phyloP scores from a whole-genome alignment of 2,329 filamentous ascomycete species.

The Incumbomyces delicatus region DNA sequence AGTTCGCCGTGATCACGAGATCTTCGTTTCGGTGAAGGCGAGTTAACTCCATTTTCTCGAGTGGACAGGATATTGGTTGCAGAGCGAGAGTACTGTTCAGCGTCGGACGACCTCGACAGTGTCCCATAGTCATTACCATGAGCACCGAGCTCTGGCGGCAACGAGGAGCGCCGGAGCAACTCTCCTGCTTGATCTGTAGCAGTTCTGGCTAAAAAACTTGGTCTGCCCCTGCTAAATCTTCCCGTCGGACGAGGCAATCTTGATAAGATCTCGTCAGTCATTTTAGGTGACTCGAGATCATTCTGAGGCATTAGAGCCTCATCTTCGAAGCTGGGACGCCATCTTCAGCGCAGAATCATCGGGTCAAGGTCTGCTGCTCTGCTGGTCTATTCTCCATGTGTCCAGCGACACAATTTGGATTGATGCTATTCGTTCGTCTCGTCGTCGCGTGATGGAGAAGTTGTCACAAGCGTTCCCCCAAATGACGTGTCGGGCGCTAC shows the following conservation, averaged over 20 bases:
- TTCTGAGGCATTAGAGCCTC: neutral
- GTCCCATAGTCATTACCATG: neutral
- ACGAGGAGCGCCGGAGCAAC: constrained; percentile 31
- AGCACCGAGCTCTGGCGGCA: constrained; percentile 7
- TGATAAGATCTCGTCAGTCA: constrained; percentile 13
- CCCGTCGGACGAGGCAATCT: constrained; percentile 15
- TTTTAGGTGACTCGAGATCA: constrained; percentile 5
- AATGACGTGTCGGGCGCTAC: too few relatives aligned
- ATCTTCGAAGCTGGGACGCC: too few relatives aligned
- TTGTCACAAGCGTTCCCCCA: too few relatives aligned
- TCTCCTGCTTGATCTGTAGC: constrained; percentile 37
- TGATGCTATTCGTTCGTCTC: too few relatives aligned
- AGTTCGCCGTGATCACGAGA: neutral
- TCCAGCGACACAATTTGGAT: too few relatives aligned
- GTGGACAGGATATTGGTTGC: neutral
- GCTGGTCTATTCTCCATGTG: too few relatives aligned
- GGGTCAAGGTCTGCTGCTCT: too few relatives aligned
- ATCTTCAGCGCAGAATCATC: too few relatives aligned
- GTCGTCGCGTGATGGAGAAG: too few relatives aligned
- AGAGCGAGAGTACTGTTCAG: neutral
- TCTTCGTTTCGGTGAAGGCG: neutral
- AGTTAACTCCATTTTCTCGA: neutral
- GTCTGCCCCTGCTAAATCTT: constrained; percentile 21
- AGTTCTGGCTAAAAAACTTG: constrained; percentile 37
- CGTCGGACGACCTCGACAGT: neutral